Evolutionary conservation across 768 basidiomycete genomes (phyloP), one percentile per base, ranked within the genome.

Genomic region (Tylopilus sp.): DNA sequence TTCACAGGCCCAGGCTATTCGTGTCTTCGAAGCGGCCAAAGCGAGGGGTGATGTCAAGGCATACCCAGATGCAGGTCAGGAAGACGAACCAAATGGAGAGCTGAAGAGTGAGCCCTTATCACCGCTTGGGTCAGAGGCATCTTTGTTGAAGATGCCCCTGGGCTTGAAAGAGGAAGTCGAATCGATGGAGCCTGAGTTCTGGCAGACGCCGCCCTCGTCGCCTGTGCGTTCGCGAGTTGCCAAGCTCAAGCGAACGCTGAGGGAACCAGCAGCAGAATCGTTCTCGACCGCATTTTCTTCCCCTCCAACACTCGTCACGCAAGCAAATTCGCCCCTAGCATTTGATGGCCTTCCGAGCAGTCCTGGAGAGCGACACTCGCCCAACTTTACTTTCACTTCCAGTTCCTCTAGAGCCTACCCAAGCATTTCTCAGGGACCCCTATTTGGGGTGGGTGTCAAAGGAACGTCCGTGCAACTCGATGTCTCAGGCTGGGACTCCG

Each of bases 1-100:
- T 3, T 70, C 76, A 4, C 59, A 75, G 55, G 74, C 69, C 26
- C 74, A 81, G 54, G 82, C 82, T 1, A 31, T 40, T 21, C 56
- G 59, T 7, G 63, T 61, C n/a, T 72, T 67, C 48, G 58, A 63
- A 48, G 66, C 61, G 13, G 69, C 71, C 44, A 28, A 25, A n/a
- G 54, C 54, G 36, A 64, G 64, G 42, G 69, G 67, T 13, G 67
- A 72, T 42, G 63, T 70, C 43, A 49, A n/a, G 38, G 58, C 55
- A 33, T 48, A 63, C 47, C 46, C 54, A 38, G 22, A 46, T 16
- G 33, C 37, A 25, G 42, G 28, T 8, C 33, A 41, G 30, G 46
- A 50, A 38, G 45, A 45, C 7, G 42, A 44, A 12, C n/a, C 51
- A 8, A 0, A 19, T 14, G 8, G 33, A 11, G 55, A 56, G 46